These are phyloP conservation scores for Aspergillus candidus DNA, from an alignment of 2,329 filamentous ascomycete species.

Conservation along the genomic window DNA sequence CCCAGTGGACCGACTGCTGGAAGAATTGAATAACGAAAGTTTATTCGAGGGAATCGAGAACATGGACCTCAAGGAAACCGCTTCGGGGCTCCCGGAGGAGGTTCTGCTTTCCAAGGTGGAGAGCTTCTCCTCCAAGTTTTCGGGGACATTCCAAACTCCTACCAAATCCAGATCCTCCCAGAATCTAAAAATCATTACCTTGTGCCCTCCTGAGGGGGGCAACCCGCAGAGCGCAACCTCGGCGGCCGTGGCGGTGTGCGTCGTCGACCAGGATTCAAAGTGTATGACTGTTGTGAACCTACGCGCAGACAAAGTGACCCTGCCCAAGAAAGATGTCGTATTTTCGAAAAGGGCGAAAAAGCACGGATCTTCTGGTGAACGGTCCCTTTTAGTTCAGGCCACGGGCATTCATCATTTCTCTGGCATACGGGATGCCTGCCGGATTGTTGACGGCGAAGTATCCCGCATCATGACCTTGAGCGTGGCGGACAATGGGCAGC, in stretches of 20 bases:
- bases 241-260: slow-evolving; percentile 48
- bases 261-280: slow-evolving; percentile 63
- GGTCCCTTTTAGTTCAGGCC: slow-evolving; percentile 28
- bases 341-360: slow-evolving; percentile 24
- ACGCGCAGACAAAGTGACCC: slow-evolving; percentile 44
- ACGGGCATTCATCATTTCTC: slow-evolving; percentile 53
- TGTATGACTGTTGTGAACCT: slow-evolving; percentile 63
- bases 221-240: slow-evolving; percentile 27
- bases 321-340: slow-evolving; percentile 21
- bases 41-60: slow-evolving; percentile 64
- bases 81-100: slow-evolving; percentile 65
- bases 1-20: slow-evolving; percentile 63
- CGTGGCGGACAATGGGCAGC: slow-evolving; percentile 56
- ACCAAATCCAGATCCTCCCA: slow-evolving; percentile 18
- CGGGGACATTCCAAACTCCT: slow-evolving; percentile 24
- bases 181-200: slow-evolving; percentile 54
- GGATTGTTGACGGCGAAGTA: slow-evolving; percentile 59
- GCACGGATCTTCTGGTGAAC: slow-evolving; percentile 16
- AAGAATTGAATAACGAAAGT: slow-evolving; percentile 58
- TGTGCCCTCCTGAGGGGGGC: slow-evolving; percentile 44
- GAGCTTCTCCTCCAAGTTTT: slow-evolving; percentile 54
- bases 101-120: slow-evolving; percentile 67
- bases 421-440: slow-evolving; percentile 67
- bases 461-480: slow-evolving; percentile 66
- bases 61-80: slow-evolving; percentile 67